Evolutionary conservation across 148 eudicot genomes (phyloP).

Genomic region (Drosera capensis): DNA sequence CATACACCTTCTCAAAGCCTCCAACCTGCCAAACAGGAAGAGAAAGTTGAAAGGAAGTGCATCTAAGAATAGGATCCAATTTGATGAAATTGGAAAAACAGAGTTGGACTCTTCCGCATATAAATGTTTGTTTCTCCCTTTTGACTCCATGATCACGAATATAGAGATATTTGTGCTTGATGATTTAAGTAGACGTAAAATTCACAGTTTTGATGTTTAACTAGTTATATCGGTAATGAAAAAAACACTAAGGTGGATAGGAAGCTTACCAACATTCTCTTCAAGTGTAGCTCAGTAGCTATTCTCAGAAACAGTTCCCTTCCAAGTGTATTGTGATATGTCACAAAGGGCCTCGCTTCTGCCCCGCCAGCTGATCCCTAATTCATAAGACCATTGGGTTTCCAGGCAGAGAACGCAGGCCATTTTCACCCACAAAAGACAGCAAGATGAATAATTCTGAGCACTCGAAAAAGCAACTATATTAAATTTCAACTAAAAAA

Average conservation of each 20-base stretch:
- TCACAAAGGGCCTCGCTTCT: conserved; percentile 94
- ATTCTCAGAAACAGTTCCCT: conserved; percentile 88
- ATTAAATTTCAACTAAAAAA: too few relatives aligned
- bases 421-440: too few relatives aligned
- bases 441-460: too few relatives aligned
- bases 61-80: background rate
- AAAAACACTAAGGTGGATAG: background rate
- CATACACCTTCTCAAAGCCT: conserved; percentile 93
- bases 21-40: conserved; percentile 53
- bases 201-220: background rate
- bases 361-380: conserved; percentile 99
- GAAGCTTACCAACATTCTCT: conserved; percentile 81
- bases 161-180: too few relatives aligned
- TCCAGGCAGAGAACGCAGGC: too few relatives aligned
- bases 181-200: background rate
- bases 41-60: background rate
- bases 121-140: too few relatives aligned
- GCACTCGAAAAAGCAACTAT: too few relatives aligned
- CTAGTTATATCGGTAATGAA: background rate
- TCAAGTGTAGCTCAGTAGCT: conserved; percentile 91
- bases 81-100: background rate
- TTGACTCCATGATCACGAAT: too few relatives aligned
- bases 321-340: conserved; percentile 86
- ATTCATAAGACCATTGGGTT: conserved; percentile 18
- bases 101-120: too few relatives aligned